Evolutionary conservation across 805 yeast genomes (phyloP).

Genomic region (Starmerella stellata): DNA sequence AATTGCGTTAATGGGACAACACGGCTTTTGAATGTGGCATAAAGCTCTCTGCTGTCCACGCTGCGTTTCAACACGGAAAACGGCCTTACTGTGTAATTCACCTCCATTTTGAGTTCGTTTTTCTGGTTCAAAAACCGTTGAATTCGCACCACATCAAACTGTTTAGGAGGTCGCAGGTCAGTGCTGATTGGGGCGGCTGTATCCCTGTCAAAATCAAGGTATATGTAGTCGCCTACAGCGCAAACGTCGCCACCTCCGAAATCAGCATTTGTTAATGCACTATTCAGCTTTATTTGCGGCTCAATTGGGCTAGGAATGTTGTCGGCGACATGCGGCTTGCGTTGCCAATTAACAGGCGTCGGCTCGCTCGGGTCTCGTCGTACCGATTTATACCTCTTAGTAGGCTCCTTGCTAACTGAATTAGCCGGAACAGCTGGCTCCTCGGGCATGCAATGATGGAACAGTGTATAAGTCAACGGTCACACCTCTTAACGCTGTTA

Average conservation of each 20-base stretch:
- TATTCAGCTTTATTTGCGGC: slow-evolving; percentile 1
- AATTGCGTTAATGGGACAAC: slow-evolving; percentile 56
- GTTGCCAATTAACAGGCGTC: slow-evolving; percentile 21
- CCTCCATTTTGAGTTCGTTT: not conserved
- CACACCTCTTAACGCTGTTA: no score
- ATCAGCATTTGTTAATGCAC: slow-evolving; percentile 9
- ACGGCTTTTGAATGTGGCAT: slow-evolving; percentile 74
- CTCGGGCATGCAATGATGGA: slow-evolving; percentile 12
- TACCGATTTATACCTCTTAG: not conserved
- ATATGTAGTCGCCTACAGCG: not conserved
- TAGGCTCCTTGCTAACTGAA: not conserved
- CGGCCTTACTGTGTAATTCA: slow-evolving; percentile 85
- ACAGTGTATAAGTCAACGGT: no score
- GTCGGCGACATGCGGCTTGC: slow-evolving; percentile 18
- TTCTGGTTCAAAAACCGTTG: not conserved
- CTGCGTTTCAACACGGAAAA: slow-evolving; percentile 56
- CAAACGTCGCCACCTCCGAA: not conserved
- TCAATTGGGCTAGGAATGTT: slow-evolving; percentile 9
- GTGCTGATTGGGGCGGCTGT: not conserved
- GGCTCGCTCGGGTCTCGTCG: slow-evolving; percentile 3
- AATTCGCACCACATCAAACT: not conserved
- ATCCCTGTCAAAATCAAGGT: not conserved
- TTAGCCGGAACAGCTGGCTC: not conserved
- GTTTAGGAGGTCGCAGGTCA: not conserved
- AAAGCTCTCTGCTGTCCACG: slow-evolving; percentile 55